Evolutionary conservation across 2,329 filamentous ascomycete species (phyloP).

Genomic region (Ophiocordyceps polyrhachis-furcata): DNA sequence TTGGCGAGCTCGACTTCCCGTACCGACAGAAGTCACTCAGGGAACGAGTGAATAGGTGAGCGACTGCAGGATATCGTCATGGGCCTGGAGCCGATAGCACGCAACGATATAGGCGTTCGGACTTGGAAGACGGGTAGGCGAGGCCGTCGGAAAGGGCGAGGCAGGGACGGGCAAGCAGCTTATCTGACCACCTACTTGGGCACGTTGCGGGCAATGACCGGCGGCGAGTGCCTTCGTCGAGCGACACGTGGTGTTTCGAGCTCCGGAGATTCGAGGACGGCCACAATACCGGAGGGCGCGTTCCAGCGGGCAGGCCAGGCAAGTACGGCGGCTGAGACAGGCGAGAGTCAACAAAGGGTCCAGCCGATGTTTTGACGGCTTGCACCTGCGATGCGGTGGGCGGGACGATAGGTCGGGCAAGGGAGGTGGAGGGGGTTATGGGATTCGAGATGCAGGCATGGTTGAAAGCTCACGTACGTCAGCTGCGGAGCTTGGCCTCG

Average conservation of each 20-base stretch:
- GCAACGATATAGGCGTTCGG: too few relatives aligned
- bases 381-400: background rate
- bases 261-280: background rate
- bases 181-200: background rate
- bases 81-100: background rate
- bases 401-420: too few relatives aligned
- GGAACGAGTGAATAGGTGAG: conserved; percentile 2
- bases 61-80: background rate
- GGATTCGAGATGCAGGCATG: background rate
- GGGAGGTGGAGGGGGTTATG: background rate
- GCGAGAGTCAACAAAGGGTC: conserved; percentile 1
- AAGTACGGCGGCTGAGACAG: background rate
- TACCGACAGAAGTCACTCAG: conserved; percentile 7
- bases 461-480: background rate
- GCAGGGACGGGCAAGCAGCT: background rate
- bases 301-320: conserved; percentile 1
- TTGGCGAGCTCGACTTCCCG: conserved; percentile 1
- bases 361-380: background rate
- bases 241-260: background rate
- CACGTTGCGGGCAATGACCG: background rate
- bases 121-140: background rate
- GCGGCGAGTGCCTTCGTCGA: background rate
- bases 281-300: background rate
- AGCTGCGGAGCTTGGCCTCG: background rate
- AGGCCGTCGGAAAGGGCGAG: background rate